Evolutionary conservation across 371 early-diverging fungal genomes (phyloP).

Genomic region (Haplosporangium sp.): DNA sequence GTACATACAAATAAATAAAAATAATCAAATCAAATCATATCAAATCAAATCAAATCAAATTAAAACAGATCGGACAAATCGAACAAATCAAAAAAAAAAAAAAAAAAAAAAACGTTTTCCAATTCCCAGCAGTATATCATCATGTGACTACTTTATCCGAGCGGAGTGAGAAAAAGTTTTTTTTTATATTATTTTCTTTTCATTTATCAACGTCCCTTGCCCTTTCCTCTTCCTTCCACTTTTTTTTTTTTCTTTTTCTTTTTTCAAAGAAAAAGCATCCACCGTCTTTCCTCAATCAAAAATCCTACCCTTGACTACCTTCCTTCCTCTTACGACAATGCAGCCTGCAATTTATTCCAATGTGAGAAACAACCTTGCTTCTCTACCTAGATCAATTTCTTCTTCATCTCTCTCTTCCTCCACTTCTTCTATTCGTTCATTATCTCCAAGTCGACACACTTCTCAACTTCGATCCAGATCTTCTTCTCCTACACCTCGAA

Average conservation of each 20-base stretch:
- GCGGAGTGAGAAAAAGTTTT: too few relatives aligned
- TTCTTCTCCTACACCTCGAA: slow-evolving; percentile 38
- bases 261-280: too few relatives aligned
- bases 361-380: slow-evolving; percentile 33
- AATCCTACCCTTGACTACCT: neutral
- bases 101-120: neutral
- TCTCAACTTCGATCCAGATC: slow-evolving; percentile 40
- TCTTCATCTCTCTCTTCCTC: slow-evolving; percentile 34
- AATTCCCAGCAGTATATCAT: neutral
- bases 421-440: slow-evolving; percentile 31
- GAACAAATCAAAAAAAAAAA: neutral
- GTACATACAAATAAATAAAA: too few relatives aligned
- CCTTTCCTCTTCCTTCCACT: neutral
- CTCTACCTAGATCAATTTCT: slow-evolving; percentile 38
- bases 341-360: slow-evolving; percentile 31
- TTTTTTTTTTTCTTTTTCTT: neutral
- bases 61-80: too few relatives aligned
- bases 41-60: too few relatives aligned
- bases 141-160: neutral
- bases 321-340: slow-evolving; percentile 8
- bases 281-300: neutral
- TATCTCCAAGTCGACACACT: slow-evolving; percentile 35
- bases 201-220: too few relatives aligned
- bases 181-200: too few relatives aligned
- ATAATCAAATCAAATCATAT: too few relatives aligned